Percentiles rank a stretch among this genome's conserved stretches.
Conservation (phyloP, 371 early-diverging fungal species). For the Circinella umbellata region DNA sequence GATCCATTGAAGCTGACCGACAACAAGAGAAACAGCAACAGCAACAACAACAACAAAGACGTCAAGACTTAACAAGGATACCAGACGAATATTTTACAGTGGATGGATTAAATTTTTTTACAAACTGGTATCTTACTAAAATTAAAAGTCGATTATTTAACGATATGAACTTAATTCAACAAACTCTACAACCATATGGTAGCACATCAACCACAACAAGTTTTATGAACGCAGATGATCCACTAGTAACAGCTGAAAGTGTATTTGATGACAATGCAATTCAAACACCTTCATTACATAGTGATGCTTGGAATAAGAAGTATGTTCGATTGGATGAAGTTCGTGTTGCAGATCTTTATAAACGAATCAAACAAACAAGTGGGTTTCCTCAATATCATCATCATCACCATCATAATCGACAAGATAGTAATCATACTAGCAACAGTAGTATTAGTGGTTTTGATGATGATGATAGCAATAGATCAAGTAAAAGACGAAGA, state of each 20-base stretch:
- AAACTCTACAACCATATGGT: background rate
- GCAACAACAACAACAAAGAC: too few relatives aligned
- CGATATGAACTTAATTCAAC: background rate
- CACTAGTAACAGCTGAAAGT: background rate
- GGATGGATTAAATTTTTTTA: slow-evolving; percentile 1
- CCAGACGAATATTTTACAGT: slow-evolving; percentile 3
- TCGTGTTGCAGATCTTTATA: background rate
- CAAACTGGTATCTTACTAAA: background rate
- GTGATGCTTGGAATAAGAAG: background rate
- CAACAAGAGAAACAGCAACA: background rate
- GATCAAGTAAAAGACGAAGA: background rate
- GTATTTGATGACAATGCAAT: background rate
- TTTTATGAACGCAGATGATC: background rate
- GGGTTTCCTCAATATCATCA: background rate
- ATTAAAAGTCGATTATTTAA: background rate
- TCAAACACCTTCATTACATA: background rate
- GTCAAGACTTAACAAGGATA: background rate
- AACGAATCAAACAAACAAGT: slow-evolving; percentile 1
- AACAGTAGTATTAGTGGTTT: too few relatives aligned
- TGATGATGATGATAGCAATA: background rate
- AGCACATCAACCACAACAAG: too few relatives aligned
- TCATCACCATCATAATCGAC: too few relatives aligned
- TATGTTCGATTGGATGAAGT: background rate
- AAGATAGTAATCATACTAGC: too few relatives aligned
- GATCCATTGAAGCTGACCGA: background rate